These are phyloP conservation scores for Aspergillus texensis DNA, from an alignment of 2,329 filamentous ascomycete species.

Conservation along the genomic window DNA sequence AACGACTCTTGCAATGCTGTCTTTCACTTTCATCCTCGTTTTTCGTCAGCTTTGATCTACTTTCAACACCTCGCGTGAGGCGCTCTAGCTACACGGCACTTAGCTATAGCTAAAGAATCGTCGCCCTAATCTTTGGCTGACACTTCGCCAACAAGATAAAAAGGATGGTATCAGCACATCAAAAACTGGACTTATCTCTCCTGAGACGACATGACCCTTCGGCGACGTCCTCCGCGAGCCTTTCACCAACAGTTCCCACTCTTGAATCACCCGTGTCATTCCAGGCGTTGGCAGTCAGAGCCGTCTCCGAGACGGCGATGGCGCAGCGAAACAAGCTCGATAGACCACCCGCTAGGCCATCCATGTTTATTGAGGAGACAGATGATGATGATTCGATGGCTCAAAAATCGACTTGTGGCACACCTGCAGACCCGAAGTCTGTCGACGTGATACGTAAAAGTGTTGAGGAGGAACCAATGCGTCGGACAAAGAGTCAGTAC, in stretches of 20 bases:
- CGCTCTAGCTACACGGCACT: background rate
- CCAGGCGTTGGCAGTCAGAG: constrained; percentile 17
- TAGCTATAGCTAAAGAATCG: background rate
- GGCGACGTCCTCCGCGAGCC: constrained; percentile 20
- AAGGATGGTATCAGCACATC: constrained; percentile 17
- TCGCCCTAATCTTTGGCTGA: background rate
- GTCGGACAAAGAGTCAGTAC: constrained; percentile 41
- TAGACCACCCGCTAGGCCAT: constrained; percentile 20
- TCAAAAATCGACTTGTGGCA: constrained; percentile 13
- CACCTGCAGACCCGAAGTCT: constrained; percentile 19
- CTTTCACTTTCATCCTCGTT: too few species aligned
- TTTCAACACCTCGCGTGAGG: background rate
- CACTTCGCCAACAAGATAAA: background rate
- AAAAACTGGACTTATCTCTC: constrained; percentile 21
- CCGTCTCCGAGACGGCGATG: constrained; percentile 21
- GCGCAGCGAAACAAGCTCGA: constrained; percentile 23
- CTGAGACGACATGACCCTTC: constrained; percentile 21
- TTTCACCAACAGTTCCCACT: constrained; percentile 21
- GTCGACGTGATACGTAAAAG: constrained; percentile 17
- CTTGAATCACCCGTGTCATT: constrained; percentile 26
- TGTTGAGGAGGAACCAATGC: constrained; percentile 25
- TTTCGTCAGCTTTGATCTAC: background rate
- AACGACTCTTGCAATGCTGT: background rate
- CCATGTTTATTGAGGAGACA: constrained; percentile 28
- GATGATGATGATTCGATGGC: constrained; percentile 29